These are phyloP conservation scores for Blastobotrys buckinghamii DNA, from an alignment of 1,139 yeast species.

Conservation along the genomic window DNA sequence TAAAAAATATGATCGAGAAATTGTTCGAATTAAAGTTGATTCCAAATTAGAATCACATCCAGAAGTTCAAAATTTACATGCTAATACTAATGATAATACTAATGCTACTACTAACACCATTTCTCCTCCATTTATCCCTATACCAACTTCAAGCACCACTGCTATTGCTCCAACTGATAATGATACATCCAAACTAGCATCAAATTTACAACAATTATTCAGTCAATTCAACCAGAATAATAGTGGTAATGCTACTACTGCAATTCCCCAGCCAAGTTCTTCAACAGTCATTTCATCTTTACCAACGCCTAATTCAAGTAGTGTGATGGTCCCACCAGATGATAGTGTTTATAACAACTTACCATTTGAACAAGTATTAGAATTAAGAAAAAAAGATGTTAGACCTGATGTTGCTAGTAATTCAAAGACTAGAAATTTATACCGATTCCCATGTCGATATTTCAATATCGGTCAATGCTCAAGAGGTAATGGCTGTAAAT, in stretches of 20 bases:
- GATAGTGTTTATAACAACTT: not conserved
- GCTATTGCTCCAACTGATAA: no score
- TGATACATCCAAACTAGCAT: not conserved
- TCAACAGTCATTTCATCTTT: not conserved
- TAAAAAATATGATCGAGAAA: not conserved
- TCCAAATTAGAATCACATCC: not conserved
- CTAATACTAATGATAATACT: not conserved
- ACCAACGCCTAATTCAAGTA: not conserved
- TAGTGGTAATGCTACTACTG: not conserved
- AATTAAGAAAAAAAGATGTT: constrained; percentile 17
- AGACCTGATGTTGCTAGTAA: constrained; percentile 21
- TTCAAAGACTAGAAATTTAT: constrained; percentile 14
- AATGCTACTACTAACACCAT: not conserved
- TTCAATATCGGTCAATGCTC: constrained; percentile 14
- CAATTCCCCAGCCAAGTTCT: not conserved
- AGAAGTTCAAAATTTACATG: not conserved
- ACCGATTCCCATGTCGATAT: constrained; percentile 19
- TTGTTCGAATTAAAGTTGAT: not conserved
- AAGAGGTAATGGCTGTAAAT: constrained; percentile 20
- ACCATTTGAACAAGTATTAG: constrained; percentile 5
- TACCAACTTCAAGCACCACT: not conserved
- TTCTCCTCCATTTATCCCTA: no score
- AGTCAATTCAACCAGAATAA: no score
- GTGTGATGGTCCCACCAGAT: not conserved
- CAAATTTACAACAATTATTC: not conserved